Conservation (phyloP, 495 filamentous ascomycete species). For the Lophium mytilinum region DNA sequence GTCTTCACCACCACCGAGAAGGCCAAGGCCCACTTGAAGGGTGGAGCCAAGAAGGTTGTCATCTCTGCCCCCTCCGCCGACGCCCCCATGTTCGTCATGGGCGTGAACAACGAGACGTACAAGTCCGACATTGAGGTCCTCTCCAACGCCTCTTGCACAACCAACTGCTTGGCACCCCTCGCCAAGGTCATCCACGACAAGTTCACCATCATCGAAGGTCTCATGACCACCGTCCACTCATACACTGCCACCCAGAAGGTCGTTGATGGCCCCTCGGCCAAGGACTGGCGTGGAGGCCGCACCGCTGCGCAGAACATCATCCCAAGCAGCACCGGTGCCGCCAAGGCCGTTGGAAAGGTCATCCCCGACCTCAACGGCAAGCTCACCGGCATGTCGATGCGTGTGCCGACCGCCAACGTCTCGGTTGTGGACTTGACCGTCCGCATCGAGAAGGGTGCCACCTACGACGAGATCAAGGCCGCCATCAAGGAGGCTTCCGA, state of each 20-base stretch:
- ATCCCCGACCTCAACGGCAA: slow-evolving; percentile 96
- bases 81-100: slow-evolving; percentile 99
- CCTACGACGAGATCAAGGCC: slow-evolving; percentile 91
- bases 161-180: slow-evolving; percentile 98
- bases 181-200: slow-evolving; percentile 99
- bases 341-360: slow-evolving; percentile 99
- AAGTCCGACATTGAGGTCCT: slow-evolving; percentile 81
- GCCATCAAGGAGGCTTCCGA: slow-evolving; percentile 82
- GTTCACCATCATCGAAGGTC: slow-evolving; percentile 92
- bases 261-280: slow-evolving; percentile 91
- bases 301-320: slow-evolving; percentile 99
- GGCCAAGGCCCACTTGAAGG: slow-evolving; percentile 92
- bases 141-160: slow-evolving; percentile 99
- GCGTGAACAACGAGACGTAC: slow-evolving; percentile 93
- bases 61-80: slow-evolving; percentile 98
- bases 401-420: slow-evolving; percentile 97
- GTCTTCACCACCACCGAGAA: slow-evolving; percentile 99
- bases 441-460: slow-evolving; percentile 83
- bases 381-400: slow-evolving; percentile 99
- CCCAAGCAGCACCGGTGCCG: slow-evolving; percentile 96
- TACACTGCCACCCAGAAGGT: slow-evolving; percentile 99
- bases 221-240: slow-evolving; percentile 99
- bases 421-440: slow-evolving; percentile 96
- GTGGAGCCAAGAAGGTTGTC: slow-evolving; percentile 98
- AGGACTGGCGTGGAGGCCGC: slow-evolving; percentile 99